phyloP scores from a whole-genome alignment of 352 stramenopile species.

The Globisporangium heterothallicum region DNA sequence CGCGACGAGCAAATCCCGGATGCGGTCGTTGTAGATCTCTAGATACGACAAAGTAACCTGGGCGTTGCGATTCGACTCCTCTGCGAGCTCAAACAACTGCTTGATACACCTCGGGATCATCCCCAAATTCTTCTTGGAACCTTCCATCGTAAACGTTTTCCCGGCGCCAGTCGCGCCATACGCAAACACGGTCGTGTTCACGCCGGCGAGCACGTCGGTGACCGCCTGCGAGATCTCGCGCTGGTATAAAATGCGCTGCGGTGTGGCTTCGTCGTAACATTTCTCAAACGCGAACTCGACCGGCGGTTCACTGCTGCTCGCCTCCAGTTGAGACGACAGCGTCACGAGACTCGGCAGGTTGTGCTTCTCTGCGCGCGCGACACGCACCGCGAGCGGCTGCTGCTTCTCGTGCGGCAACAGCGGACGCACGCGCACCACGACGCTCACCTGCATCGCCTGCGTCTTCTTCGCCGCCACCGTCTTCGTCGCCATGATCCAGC shows the following conservation, averaged over 20 bases:
- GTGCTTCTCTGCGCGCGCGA: conserved; percentile 11
- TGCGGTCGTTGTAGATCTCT: conserved; percentile 88
- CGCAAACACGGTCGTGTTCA: conserved; percentile 49
- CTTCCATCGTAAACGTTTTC: conserved; percentile 72
- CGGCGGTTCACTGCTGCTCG: not conserved
- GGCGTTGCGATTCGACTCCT: conserved; percentile 18
- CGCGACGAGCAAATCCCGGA: conserved; percentile 63
- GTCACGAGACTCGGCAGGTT: conserved; percentile 13
- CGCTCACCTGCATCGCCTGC: conserved; percentile 22
- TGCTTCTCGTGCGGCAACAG: conserved; percentile 21
- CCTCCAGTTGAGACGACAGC: conserved; percentile 7
- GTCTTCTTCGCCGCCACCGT: not conserved
- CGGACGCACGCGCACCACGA: conserved; percentile 40
- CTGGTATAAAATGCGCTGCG: conserved; percentile 33
- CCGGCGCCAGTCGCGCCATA: conserved; percentile 55
- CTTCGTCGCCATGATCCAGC: conserved; percentile 5
- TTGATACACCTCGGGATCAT: conserved; percentile 43
- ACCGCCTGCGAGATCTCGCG: conserved; percentile 33
- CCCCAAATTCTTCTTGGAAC: conserved; percentile 37
- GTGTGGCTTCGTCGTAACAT: conserved; percentile 33
- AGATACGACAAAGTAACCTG: conserved; percentile 58
- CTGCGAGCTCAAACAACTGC: conserved; percentile 34
- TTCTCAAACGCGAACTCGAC: conserved; percentile 30
- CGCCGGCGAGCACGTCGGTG: conserved; percentile 28
- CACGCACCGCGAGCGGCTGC: conserved; percentile 16